Conservation (phyloP, 2,329 filamentous ascomycete genomes). For the Alternaria dauci region DNA sequence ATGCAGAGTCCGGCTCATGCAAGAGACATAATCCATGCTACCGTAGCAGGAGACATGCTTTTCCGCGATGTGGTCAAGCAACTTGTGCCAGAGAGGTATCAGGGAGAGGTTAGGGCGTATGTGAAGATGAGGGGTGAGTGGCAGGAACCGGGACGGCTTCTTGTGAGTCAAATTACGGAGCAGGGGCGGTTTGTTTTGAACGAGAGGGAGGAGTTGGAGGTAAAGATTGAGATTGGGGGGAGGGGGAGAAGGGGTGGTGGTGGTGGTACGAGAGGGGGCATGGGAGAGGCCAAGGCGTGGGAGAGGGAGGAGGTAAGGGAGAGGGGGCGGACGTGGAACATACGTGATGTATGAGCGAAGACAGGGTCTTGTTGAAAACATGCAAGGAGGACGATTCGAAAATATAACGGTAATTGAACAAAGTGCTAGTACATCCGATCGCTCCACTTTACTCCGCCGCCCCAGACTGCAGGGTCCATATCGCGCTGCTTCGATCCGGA, state of each 20-base stretch:
- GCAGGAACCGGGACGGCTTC: slow-evolving; percentile 11
- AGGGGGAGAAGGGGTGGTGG: neutral
- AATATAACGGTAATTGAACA: slow-evolving; percentile 5
- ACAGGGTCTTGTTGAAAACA: neutral
- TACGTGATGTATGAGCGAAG: neutral
- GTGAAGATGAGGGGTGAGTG: slow-evolving; percentile 23
- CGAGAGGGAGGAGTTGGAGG: slow-evolving; percentile 16
- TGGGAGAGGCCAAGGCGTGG: slow-evolving; percentile 11
- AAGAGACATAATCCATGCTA: slow-evolving; percentile 4
- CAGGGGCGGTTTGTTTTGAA: slow-evolving; percentile 5
- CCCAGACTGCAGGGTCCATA: slow-evolving; percentile 4
- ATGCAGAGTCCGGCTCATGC: neutral
- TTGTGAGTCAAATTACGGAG: slow-evolving; percentile 16
- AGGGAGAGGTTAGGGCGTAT: neutral
- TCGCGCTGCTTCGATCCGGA: slow-evolving; percentile 12
- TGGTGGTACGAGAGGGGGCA: neutral
- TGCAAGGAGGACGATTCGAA: neutral
- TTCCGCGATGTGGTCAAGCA: slow-evolving; percentile 23
- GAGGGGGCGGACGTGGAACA: slow-evolving; percentile 15
- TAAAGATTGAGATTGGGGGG: slow-evolving; percentile 12
- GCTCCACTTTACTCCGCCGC: slow-evolving; percentile 10
- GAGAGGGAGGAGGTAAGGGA: slow-evolving; percentile 20
- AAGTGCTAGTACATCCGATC: slow-evolving; percentile 12
- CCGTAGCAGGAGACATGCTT: slow-evolving; percentile 21
- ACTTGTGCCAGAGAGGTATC: slow-evolving; percentile 6